Evolutionary conservation across 202 grass and related monocot genomes (phyloP), one percentile per base, ranked within the genome.

Genomic region (Setaria viridis): DNA sequence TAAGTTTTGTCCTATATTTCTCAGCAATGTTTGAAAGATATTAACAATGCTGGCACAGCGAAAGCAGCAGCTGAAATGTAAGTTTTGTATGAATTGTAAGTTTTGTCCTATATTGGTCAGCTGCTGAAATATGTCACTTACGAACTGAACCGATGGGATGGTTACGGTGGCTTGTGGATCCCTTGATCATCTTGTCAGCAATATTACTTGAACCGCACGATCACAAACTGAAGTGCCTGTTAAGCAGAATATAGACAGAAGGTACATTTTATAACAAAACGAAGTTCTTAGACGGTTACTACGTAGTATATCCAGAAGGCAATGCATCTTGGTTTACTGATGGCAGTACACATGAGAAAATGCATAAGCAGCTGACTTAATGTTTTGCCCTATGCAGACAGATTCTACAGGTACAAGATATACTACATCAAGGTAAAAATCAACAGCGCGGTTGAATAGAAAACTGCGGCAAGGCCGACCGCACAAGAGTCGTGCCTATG

Each of bases 131-230:
- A 48, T 64, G 17, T 63, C 41, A 56, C 91, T 93, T 93, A 95
- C 91, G 91, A 67, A 83, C 67, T 80, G 69, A 64, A 77, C 76
- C 9, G 29, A 95, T 83, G 13, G 84, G 91, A 72, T 91, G 59
- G 62, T 50, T 82, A 51, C 15, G 34, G 30, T 48, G 55, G 67
- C 46, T 51, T 67, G n/a, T 15, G 50, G 62, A 72, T 83, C 49
- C 68, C 87, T 88, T 84, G 9, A 71, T 30, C 79, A 87, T 92
- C 25, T 82, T 45, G 64, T 51, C 39, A 81, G 17, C 29, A 41
- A 81, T 29, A 51, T 43, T 65, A 79, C 30, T 85, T 70, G 39
- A 58, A 80, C 11, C 49, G 70, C 62, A 83, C 77, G 17, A 85
- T 49, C 42, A 67, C 37, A 62, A 63, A 72, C 69, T 32, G 11